These are phyloP conservation scores for Globisporangium spiculum DNA, from an alignment of 352 stramenopile genomes.

Conservation along the genomic window DNA sequence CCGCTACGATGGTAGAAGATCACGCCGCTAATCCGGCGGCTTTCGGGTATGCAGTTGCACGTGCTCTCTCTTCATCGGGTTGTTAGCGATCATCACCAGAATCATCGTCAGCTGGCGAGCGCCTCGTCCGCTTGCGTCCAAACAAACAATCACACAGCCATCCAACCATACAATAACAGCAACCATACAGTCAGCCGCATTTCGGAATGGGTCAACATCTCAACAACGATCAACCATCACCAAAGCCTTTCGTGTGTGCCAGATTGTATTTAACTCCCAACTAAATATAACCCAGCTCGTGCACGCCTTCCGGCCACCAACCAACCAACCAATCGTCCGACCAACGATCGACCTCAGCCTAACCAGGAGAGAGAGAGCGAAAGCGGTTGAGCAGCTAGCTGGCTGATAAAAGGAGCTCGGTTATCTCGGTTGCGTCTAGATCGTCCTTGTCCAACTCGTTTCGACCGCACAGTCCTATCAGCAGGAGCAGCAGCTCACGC, in stretches of 20 bases:
- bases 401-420: neutral
- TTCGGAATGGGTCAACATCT: slow-evolving; percentile 3
- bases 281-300: slow-evolving; percentile 66
- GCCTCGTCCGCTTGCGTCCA: neutral
- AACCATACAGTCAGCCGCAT: neutral
- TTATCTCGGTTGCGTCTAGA: neutral
- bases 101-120: neutral
- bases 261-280: slow-evolving; percentile 58
- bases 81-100: neutral
- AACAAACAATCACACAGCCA: neutral
- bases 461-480: slow-evolving; percentile 6
- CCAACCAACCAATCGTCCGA: slow-evolving; percentile 9
- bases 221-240: neutral
- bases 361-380: neutral
- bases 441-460: slow-evolving; percentile 3
- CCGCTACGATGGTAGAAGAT: slow-evolving; percentile 39
- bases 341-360: neutral
- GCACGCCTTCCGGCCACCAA: slow-evolving; percentile 14
- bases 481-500: slow-evolving; percentile 13
- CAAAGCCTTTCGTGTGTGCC: slow-evolving; percentile 23
- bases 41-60: neutral
- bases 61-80: neutral
- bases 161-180: slow-evolving; percentile 1
- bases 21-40: slow-evolving; percentile 27
- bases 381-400: neutral